Evolutionary conservation across 345 rosid genomes (phyloP).

Genomic region (Isatis tinctoria): DNA sequence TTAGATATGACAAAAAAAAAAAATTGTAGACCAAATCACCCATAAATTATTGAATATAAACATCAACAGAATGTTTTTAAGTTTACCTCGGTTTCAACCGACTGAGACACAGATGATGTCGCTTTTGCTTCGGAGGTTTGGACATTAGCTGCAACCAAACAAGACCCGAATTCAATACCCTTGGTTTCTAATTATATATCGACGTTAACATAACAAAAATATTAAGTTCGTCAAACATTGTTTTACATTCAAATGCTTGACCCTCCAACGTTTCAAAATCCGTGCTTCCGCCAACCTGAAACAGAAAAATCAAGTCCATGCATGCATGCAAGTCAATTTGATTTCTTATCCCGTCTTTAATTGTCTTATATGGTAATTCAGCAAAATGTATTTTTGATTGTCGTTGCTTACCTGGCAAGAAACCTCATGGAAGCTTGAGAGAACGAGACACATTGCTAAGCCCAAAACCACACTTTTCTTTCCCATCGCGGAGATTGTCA

Average conservation of each 20-base stretch:
- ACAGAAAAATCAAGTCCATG: neutral
- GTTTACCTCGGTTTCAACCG: neutral
- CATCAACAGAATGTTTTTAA: neutral
- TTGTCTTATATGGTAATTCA: neutral
- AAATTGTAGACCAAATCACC: too few species aligned
- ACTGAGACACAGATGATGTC: neutral
- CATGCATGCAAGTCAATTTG: constrained; percentile 6
- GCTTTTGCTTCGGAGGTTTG: neutral
- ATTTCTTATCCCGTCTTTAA: too few species aligned
- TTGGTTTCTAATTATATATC: neutral
- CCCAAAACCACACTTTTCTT: neutral
- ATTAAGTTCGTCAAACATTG: neutral
- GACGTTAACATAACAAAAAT: neutral
- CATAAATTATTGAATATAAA: too few species aligned
- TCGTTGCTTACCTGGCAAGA: constrained; percentile 16
- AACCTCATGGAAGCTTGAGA: constrained; percentile 18
- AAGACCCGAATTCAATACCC: neutral
- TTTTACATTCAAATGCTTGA: neutral
- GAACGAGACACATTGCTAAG: constrained; percentile 9
- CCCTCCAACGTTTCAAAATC: neutral
- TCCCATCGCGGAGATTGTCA: neutral
- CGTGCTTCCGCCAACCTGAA: neutral
- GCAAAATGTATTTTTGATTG: neutral
- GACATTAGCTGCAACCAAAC: constrained; percentile 1
- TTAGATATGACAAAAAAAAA: neutral